These are phyloP conservation scores for Tulasnella sp. DNA, from an alignment of 768 basidiomycete species.

Conservation along the genomic window DNA sequence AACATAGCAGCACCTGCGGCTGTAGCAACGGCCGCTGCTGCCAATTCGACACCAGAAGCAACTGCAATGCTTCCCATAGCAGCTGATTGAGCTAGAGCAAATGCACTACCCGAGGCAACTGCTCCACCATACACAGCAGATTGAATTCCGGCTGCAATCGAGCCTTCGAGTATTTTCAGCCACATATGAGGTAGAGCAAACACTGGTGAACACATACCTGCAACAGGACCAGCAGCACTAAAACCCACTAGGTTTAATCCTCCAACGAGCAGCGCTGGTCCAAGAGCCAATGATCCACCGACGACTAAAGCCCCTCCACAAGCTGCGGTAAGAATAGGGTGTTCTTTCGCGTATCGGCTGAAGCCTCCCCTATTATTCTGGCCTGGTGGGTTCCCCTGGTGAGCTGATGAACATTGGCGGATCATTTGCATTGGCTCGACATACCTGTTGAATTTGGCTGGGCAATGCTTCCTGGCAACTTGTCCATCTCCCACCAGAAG, in stretches of 20 bases:
- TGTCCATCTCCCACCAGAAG: too few species aligned
- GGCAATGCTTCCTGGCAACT: too few species aligned
- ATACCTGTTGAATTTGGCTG: too few species aligned
- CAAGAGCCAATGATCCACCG: too few species aligned
- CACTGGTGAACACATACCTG: neutral
- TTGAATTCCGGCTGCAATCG: neutral
- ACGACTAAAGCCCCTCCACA: too few species aligned
- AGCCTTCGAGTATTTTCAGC: neutral
- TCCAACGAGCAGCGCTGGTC: neutral
- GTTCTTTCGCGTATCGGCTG: too few species aligned
- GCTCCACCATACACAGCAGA: neutral
- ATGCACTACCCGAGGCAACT: neutral
- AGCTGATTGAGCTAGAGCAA: neutral
- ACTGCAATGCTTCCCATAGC: conserved; percentile 6
- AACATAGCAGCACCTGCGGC: neutral
- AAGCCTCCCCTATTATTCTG: too few species aligned
- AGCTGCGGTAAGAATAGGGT: too few species aligned
- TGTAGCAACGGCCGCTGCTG: neutral
- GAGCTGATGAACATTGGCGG: too few species aligned
- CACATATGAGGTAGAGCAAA: neutral
- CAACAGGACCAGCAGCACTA: conserved; percentile 1
- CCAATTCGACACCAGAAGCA: neutral
- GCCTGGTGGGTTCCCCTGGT: too few species aligned
- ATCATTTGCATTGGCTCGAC: too few species aligned
- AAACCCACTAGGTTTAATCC: neutral